Evolutionary conservation across 1,284 basidiomycete species (phyloP), one percentile per base, ranked within the genome.

Genomic region (Pseudozyma thailandica): DNA sequence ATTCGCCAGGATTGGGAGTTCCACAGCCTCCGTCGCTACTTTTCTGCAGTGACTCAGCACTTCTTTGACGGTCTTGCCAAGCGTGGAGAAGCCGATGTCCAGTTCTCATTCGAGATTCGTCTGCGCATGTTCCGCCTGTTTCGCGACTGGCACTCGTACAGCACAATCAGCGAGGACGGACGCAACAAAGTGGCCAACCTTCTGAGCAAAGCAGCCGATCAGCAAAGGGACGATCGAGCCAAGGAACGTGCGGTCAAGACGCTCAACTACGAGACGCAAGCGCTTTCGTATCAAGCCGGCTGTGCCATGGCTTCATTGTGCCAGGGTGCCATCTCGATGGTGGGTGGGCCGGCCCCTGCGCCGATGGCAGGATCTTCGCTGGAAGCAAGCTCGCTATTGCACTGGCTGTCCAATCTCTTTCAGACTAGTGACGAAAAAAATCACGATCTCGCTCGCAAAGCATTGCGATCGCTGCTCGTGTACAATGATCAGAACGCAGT

Each of bases 71-170:
- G 88, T 13, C 84, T 93, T 16, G 88, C 89, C 6, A 88, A 87
- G 39, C 84, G 92, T 26, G 89, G 84, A 55, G 88, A 90, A 62
- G 89, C 89, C 2, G 92, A 93, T 57, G 86, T 89, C 2, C 92
- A 92, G 81, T 89, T 92, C 52, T 89, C 91, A 4, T 85, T 88
- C 8, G 88, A 92, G 53, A 89, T 90, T 84, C 89, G 93, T 74
- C 86, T 93, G 8, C 88, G 89, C 8, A 85, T 97, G 48, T 96
- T 92, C 83, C 88, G 90, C 43, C 85, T 93, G 39, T 94, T 93
- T 77, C 91, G 93, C 82, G 93, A 95, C 74, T 97, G 94, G 94
- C 95, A 94, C 82, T 89, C 91, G 73, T 87, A 92, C 52, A 92
- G 92, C 7, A 88, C 89, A 45, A 88, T 92, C 74, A 88, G 89